phyloP scores from a whole-genome alignment of 2,329 filamentous ascomycete species.

The Xylaria sp. region DNA sequence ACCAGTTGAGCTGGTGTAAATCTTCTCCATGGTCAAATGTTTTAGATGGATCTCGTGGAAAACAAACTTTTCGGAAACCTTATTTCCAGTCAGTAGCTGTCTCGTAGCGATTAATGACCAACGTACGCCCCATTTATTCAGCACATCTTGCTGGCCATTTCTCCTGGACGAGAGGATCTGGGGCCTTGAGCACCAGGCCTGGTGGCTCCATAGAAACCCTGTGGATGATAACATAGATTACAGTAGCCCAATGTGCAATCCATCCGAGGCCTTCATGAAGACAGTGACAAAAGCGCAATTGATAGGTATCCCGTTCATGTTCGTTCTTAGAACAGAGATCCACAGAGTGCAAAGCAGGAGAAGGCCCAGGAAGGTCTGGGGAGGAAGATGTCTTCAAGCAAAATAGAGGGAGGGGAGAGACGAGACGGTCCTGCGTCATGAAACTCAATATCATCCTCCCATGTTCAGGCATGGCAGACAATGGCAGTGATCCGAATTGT shows the following conservation, averaged over 20 bases:
- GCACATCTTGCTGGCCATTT: constrained; percentile 1
- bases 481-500: constrained; percentile 4
- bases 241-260: neutral
- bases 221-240: neutral
- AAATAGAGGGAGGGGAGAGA: constrained; percentile 1
- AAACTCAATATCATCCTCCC: constrained; percentile 15
- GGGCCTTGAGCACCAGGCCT: constrained; percentile 3
- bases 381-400: constrained; percentile 7
- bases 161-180: constrained; percentile 14
- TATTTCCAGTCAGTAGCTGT: constrained; percentile 19
- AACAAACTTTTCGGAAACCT: constrained; percentile 19
- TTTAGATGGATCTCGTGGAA: constrained; percentile 18
- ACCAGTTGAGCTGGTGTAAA: constrained; percentile 9
- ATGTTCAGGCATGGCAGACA: constrained; percentile 8
- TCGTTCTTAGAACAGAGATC: neutral
- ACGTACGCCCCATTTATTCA: constrained; percentile 17
- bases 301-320: neutral
- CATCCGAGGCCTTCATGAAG: neutral
- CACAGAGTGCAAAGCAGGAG: neutral
- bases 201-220: neutral
- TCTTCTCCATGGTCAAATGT: constrained; percentile 23
- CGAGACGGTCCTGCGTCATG: constrained; percentile 13
- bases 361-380: neutral
- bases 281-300: neutral
- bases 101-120: constrained; percentile 16